Evolutionary conservation across 805 yeast species (phyloP).

Genomic region (Lachancea waltii): DNA sequence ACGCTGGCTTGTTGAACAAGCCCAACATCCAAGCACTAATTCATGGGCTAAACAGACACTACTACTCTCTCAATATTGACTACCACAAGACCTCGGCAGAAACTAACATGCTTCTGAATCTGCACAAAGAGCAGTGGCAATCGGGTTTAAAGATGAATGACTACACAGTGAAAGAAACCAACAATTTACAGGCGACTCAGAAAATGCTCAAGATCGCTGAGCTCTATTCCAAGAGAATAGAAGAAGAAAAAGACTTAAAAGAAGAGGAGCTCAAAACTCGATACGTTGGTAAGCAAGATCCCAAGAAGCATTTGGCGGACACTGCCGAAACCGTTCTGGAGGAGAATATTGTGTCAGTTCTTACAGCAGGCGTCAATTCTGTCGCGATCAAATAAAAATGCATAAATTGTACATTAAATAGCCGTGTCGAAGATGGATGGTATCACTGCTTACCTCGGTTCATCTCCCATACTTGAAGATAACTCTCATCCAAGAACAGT

Average conservation of each 20-base stretch:
- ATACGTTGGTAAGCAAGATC: slow-evolving; percentile 97
- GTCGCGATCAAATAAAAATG: slow-evolving; percentile 66
- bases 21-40: slow-evolving; percentile 95
- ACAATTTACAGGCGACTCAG: slow-evolving; percentile 65
- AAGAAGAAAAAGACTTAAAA: slow-evolving; percentile 82
- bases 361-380: slow-evolving; percentile 85
- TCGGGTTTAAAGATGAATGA: slow-evolving; percentile 77
- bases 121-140: slow-evolving; percentile 95
- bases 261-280: slow-evolving; percentile 90
- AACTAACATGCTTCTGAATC: slow-evolving; percentile 85
- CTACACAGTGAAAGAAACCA: slow-evolving; percentile 68
- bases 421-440: background rate
- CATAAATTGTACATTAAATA: slow-evolving; percentile 2
- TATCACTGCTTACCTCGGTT: background rate
- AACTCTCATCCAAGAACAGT: slow-evolving; percentile 54
- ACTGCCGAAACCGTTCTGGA: slow-evolving; percentile 83
- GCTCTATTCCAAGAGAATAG: slow-evolving; percentile 79
- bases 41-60: slow-evolving; percentile 95
- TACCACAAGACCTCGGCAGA: slow-evolving; percentile 89
- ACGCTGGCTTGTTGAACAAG: slow-evolving; percentile 89
- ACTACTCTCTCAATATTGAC: slow-evolving; percentile 91
- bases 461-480: slow-evolving; percentile 60
- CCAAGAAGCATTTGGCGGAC: slow-evolving; percentile 91
- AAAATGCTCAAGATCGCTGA: slow-evolving; percentile 85
- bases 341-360: slow-evolving; percentile 79